Conservation (phyloP, 2,329 filamentous ascomycete species). For the Zalaria sp. region DNA sequence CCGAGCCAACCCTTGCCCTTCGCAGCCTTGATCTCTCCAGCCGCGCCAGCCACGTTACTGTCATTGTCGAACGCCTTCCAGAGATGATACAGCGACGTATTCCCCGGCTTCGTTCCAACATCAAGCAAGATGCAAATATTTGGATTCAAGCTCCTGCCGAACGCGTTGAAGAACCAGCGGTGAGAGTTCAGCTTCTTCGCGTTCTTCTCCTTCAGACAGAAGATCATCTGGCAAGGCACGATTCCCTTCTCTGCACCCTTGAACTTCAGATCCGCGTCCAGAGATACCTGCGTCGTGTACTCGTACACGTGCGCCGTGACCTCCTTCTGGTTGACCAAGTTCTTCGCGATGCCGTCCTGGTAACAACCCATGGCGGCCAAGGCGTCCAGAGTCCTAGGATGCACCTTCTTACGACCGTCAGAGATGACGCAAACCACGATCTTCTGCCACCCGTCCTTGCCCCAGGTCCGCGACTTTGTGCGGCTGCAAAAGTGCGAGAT, state of each 20-base stretch:
- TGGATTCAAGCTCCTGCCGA: constrained; percentile 79
- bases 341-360: constrained; percentile 97
- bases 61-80: constrained; percentile 99
- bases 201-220: constrained; percentile 97
- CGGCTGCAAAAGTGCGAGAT: constrained; percentile 92
- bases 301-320: constrained; percentile 97
- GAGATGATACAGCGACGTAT: constrained; percentile 86
- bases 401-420: constrained; percentile 85
- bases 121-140: constrained; percentile 96
- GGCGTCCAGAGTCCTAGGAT: constrained; percentile 84
- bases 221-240: constrained; percentile 94
- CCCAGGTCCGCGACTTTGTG: constrained; percentile 88
- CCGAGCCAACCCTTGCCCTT: constrained; percentile 75
- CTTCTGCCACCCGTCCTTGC: constrained; percentile 95
- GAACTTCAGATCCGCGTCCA: constrained; percentile 93
- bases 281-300: constrained; percentile 94
- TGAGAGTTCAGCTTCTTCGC: constrained; percentile 96
- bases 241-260: constrained; percentile 99
- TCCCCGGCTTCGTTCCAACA: constrained; percentile 82
- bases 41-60: constrained; percentile 91
- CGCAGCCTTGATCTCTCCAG: constrained; percentile 94
- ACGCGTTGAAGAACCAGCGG: constrained; percentile 98
- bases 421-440: constrained; percentile 96
- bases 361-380: constrained; percentile 95
- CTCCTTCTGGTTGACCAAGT: constrained; percentile 88